Percentiles rank a stretch among this genome's conserved stretches.
phyloP scores from a whole-genome alignment of 345 rosid genomes.

The Toxicodendron radicans region DNA sequence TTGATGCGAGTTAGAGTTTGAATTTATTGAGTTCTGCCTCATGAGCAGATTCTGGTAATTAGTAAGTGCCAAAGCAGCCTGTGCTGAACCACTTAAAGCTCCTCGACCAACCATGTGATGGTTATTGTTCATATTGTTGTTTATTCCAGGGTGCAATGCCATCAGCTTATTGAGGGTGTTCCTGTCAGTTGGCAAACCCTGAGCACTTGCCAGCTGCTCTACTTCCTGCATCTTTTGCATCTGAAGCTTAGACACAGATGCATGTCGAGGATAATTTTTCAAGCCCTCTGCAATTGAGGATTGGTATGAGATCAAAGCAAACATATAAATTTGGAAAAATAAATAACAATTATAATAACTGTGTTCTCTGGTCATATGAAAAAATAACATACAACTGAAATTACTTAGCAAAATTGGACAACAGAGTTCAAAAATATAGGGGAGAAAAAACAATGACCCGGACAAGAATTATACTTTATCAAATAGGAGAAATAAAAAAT shows the following conservation, averaged over 20 bases:
- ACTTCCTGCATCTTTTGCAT: conserved; percentile 82
- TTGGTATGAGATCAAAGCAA: conserved; percentile 9
- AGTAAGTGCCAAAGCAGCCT: conserved; percentile 75
- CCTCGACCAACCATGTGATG: conserved; percentile 60
- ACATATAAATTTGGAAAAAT: not conserved
- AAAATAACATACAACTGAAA: not conserved
- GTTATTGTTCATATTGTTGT: conserved; percentile 48
- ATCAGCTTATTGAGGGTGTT: conserved; percentile 80
- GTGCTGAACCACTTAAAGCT: conserved; percentile 67
- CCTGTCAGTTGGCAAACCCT: conserved; percentile 80
- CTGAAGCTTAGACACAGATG: conserved; percentile 58
- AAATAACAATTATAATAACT: not conserved
- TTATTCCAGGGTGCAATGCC: conserved; percentile 63
- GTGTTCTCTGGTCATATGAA: not conserved
- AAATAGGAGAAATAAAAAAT: not conserved
- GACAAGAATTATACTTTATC: not conserved
- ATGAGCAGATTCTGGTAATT: conserved; percentile 70
- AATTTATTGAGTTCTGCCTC: conserved; percentile 81
- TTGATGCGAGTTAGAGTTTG: conserved; percentile 57
- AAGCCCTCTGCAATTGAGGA: conserved; percentile 68
- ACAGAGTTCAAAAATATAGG: not conserved
- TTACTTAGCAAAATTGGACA: not conserved
- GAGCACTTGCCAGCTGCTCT: conserved; percentile 75
- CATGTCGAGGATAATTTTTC: conserved; percentile 73
- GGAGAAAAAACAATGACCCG: not conserved